Base-by-base conservation (phyloP, 169 alveolate genomes). In the Pseudocohnilembus persalinus region DNA sequence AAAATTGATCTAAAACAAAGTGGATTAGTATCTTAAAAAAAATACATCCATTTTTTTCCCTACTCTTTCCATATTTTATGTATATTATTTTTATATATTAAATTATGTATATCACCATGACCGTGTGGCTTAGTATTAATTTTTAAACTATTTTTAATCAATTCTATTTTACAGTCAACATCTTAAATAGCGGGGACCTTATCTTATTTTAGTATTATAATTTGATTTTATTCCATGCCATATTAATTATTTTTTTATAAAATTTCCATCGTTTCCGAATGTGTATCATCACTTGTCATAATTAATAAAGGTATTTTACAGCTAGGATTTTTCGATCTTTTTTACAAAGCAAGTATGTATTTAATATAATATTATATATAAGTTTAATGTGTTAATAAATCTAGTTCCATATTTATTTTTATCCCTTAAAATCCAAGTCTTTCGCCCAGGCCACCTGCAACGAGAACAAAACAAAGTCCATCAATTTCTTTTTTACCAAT, bases 371-470 rank as follows among this genome's bases (percentile, higher is more conserved):
- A 93, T 89, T 94, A 90, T 63, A 96, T 86, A 82, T 91, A 98
- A 35, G 94, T 90, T 68, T 87, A 95, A 77, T 83, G 88, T 6
- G 96, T 96, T 80, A 88, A 88, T 72, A 86, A 84, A 29, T 94
- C 96, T 25, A 97, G 89, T 78, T 97, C 97, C 76, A 97, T 93
- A 28, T 96, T 97, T 68, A 98, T 94, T 88, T 98, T 98, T 79
- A 98, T 97, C 73, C 97, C 98, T 74, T 89, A 88, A 83, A 94
- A 98, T 20, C 99, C 98, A 34, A 98, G 92, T 75, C 99, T 90
- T 89, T 98, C 99, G 1, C 99, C 99, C 65, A 98, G 90, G 32
- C 99, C 99, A 25, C 99, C 99, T 0, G 99, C 99, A 26, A 98
- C 99, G 76, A 80, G 86, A 28, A 97, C 99, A 87, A 98, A 96